Conservation (phyloP, 2,329 filamentous ascomycete genomes). For the Fusarium torulosum region DNA sequence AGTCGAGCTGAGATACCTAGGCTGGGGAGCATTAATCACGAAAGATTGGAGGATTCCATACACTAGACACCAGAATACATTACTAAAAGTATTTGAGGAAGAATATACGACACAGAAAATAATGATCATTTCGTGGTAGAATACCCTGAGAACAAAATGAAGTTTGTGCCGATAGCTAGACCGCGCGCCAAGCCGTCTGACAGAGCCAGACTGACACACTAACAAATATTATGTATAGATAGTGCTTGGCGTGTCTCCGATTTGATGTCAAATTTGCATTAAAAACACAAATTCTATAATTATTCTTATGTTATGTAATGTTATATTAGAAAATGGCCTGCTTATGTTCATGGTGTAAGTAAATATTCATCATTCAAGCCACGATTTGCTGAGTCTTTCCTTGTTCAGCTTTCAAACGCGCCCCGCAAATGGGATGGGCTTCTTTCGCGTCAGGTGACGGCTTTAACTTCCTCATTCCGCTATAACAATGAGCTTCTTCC, state of each 20-base stretch:
- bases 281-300: no score
- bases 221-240: not conserved
- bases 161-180: conserved; percentile 21
- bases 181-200: not conserved
- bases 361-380: not conserved
- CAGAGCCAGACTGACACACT: not conserved
- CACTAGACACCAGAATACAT: no score
- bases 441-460: conserved; percentile 34
- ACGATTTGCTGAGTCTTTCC: not conserved
- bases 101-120: no score
- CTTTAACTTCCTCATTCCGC: conserved; percentile 7
- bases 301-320: no score
- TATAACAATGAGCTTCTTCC: not conserved
- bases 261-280: no score
- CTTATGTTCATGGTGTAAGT: not conserved
- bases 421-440: conserved; percentile 33
- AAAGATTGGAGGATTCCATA: not conserved
- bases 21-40: not conserved
- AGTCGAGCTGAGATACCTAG: not conserved
- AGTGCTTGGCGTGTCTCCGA: not conserved
- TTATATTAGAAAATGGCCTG: no score
- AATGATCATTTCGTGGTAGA: not conserved
- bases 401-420: not conserved
- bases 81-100: no score
- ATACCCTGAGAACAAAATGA: not conserved